Percentiles rank a stretch among this genome's conserved stretches.
Evolutionary conservation across 2,329 filamentous ascomycete species (phyloP).

Genomic region (Cercospora berteroae): DNA sequence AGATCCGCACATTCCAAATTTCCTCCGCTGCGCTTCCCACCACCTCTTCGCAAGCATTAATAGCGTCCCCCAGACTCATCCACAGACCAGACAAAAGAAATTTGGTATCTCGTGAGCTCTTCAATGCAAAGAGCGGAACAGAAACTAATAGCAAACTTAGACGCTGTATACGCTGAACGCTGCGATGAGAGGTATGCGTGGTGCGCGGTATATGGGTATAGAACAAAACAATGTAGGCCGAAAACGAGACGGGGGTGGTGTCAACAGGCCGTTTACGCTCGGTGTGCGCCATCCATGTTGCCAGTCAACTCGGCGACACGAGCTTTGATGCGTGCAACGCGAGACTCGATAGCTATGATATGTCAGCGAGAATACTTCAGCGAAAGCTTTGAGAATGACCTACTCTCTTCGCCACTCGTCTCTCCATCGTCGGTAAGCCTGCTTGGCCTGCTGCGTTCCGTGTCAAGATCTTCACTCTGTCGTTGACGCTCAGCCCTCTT

Average conservation of each 20-base stretch:
- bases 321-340: constrained; percentile 95
- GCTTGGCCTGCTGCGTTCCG: constrained; percentile 47
- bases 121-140: background rate
- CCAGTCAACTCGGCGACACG: constrained; percentile 86
- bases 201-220: constrained; percentile 2
- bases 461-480: constrained; percentile 60
- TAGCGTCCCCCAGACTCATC: background rate
- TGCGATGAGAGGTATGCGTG: constrained; percentile 8
- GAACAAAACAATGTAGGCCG: constrained; percentile 3
- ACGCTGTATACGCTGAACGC: constrained; percentile 12
- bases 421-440: constrained; percentile 72
- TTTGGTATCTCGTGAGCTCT: constrained; percentile 7
- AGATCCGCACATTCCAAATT: constrained; percentile 5
- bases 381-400: constrained; percentile 43
- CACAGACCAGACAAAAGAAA: background rate
- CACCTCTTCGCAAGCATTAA: constrained; percentile 3
- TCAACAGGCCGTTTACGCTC: background rate
- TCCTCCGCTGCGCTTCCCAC: background rate
- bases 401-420: constrained; percentile 93
- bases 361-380: constrained; percentile 14
- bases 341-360: constrained; percentile 81
- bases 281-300: constrained; percentile 30
- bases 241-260: background rate
- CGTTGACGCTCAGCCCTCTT: constrained; percentile 58
- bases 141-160: background rate